These are phyloP conservation scores for Pyrenophora graminea DNA, from an alignment of 2,329 filamentous ascomycete genomes.

Conservation along the genomic window DNA sequence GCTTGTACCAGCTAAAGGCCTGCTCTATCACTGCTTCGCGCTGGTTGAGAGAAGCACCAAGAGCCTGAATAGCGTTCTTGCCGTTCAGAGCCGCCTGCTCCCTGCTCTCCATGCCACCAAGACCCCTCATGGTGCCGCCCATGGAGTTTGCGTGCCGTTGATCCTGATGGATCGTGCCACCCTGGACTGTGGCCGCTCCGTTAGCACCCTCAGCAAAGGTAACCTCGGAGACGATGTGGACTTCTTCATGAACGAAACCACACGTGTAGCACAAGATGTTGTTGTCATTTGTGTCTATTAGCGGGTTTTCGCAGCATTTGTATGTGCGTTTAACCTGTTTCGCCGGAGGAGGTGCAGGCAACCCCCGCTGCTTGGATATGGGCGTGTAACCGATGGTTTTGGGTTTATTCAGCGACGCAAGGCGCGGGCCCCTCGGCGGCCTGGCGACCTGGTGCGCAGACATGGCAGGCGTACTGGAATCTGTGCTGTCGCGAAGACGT, in stretches of 20 bases:
- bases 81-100: slow-evolving; percentile 66
- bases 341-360: slow-evolving; percentile 23
- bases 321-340: slow-evolving; percentile 20
- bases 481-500: slow-evolving; percentile 1
- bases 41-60: slow-evolving; percentile 48
- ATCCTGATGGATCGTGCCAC: slow-evolving; percentile 82
- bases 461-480: slow-evolving; percentile 15
- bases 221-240: slow-evolving; percentile 89
- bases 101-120: slow-evolving; percentile 58
- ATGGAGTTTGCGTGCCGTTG: slow-evolving; percentile 75
- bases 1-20: slow-evolving; percentile 50
- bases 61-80: slow-evolving; percentile 47
- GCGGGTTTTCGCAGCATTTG: slow-evolving; percentile 36
- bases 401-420: slow-evolving; percentile 30
- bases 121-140: slow-evolving; percentile 53
- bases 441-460: slow-evolving; percentile 25
- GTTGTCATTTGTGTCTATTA: slow-evolving; percentile 29
- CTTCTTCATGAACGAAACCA: slow-evolving; percentile 80
- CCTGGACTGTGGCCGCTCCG: slow-evolving; percentile 88
- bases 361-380: slow-evolving; percentile 19
- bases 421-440: slow-evolving; percentile 24
- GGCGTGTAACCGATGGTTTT: slow-evolving; percentile 23
- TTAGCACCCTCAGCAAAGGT: slow-evolving; percentile 85
- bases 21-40: slow-evolving; percentile 43
- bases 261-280: slow-evolving; percentile 69